Percentiles rank a stretch among this genome's conserved stretches.
Evolutionary conservation across 2,329 filamentous ascomycete genomes (phyloP).

Genomic region (Sarocladium kiliense): DNA sequence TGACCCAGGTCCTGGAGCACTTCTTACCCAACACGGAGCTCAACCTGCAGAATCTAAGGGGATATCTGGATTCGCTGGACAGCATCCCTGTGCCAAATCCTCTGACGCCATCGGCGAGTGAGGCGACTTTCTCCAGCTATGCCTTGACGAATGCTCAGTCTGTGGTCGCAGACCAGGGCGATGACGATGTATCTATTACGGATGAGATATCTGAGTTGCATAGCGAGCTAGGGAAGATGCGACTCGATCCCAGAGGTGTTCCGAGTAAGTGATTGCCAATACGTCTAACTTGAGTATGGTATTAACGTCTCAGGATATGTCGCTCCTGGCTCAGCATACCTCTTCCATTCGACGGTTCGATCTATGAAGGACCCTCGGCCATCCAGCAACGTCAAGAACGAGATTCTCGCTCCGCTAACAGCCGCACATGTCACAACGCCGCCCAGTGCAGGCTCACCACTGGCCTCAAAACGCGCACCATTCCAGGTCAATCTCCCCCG

Average conservation of each 20-base stretch:
- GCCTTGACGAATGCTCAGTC: neutral
- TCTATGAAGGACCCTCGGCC: constrained; percentile 4
- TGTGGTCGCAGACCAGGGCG: neutral
- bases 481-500: constrained; percentile 3
- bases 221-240: neutral
- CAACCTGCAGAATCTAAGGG: constrained; percentile 2
- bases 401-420: neutral
- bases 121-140: neutral
- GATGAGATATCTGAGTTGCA: constrained; percentile 2
- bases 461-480: neutral
- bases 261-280: neutral
- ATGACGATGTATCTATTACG: neutral
- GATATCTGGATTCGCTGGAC: neutral
- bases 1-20: constrained; percentile 1
- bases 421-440: neutral
- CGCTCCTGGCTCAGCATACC: constrained; percentile 2
- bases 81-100: neutral
- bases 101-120: neutral
- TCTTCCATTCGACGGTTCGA: constrained; percentile 1
- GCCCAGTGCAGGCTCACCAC: neutral
- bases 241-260: constrained; percentile 1
- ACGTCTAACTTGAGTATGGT: neutral
- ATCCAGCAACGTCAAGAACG: neutral
- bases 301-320: neutral
- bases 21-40: constrained; percentile 1